phyloP scores from a whole-genome alignment of 2,329 filamentous ascomycete species.

The Pseudomassariella vexata region DNA sequence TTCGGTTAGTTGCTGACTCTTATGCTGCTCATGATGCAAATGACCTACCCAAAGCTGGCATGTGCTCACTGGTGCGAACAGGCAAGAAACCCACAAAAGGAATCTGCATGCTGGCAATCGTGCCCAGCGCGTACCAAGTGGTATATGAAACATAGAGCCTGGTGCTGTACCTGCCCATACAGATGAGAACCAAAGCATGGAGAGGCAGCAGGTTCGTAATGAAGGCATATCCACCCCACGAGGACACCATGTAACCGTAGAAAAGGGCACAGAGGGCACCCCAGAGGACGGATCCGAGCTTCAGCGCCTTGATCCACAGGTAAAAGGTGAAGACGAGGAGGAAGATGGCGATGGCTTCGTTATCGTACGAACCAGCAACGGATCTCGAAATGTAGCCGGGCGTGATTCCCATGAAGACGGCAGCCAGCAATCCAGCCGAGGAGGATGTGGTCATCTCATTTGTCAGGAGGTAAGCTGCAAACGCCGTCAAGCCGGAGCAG shows the following conservation, averaged over 20 bases:
- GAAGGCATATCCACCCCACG: conserved; percentile 99
- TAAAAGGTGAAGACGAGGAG: conserved; percentile 97
- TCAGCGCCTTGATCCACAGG: conserved; percentile 98
- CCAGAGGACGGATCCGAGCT: conserved; percentile 95
- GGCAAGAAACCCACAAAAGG: conserved; percentile 97
- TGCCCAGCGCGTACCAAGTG: conserved; percentile 96
- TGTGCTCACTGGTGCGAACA: conserved; percentile 95
- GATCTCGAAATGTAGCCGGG: conserved; percentile 97
- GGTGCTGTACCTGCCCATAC: conserved; percentile 94
- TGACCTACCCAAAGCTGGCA: conserved; percentile 80
- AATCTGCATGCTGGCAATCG: conserved; percentile 97
- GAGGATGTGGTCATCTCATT: conserved; percentile 96
- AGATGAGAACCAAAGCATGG: conserved; percentile 87
- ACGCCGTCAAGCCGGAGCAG: conserved; percentile 90
- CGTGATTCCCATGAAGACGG: conserved; percentile 93
- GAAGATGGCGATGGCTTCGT: conserved; percentile 99
- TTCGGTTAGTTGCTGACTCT: conserved; percentile 10
- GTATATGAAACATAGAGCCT: conserved; percentile 94
- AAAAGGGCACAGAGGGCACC: conserved; percentile 89
- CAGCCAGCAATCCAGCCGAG: conserved; percentile 90
- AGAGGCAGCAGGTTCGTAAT: conserved; percentile 96
- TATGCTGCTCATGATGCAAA: not conserved
- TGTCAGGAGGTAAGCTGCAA: conserved; percentile 89
- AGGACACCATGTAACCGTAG: conserved; percentile 99
- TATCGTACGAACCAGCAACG: conserved; percentile 97